A percentile compares a stretch with the other conserved stretches of the same genome.
These are phyloP conservation scores for Aurantiochytrium sp. DNA, from an alignment of 108 stramenopile genomes.

Conservation along the genomic window DNA sequence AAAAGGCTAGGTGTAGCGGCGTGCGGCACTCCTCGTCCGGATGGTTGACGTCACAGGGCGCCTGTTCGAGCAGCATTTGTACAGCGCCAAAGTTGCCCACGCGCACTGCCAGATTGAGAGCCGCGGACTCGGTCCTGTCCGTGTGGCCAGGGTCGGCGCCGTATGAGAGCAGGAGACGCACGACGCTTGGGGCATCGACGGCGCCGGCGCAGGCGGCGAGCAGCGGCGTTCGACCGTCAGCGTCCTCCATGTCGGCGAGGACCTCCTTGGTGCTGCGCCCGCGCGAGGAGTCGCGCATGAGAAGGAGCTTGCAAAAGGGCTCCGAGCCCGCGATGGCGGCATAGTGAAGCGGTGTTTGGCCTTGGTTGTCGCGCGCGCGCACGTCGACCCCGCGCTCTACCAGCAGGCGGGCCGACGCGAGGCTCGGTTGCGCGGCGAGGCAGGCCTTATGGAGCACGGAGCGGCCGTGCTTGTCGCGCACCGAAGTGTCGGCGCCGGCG, in stretches of 20 bases:
- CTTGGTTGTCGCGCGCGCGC: neutral
- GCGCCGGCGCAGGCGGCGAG: neutral
- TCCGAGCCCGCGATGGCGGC: neutral
- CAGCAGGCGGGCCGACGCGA: neutral
- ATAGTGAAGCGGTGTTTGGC: neutral
- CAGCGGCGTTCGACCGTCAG: neutral
- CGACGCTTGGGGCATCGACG: neutral
- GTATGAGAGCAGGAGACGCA: neutral
- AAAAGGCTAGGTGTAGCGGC: neutral
- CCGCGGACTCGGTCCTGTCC: neutral
- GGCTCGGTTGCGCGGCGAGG: neutral
- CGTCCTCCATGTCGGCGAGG: neutral
- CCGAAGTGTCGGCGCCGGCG: neutral
- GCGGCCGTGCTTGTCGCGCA: neutral
- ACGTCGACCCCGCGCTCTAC: neutral
- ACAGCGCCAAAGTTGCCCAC: neutral
- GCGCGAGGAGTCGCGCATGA: neutral
- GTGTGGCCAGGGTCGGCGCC: neutral
- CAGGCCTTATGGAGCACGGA: neutral
- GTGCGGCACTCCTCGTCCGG: neutral
- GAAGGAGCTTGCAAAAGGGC: neutral
- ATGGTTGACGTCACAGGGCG: neutral
- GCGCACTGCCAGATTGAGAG: neutral
- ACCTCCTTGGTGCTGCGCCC: neutral
- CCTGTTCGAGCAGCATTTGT: neutral